Percentiles rank a stretch among this genome's conserved stretches.
These are phyloP conservation scores for Aspergillus indologenus DNA, from an alignment of 495 filamentous ascomycete genomes.

Conservation along the genomic window DNA sequence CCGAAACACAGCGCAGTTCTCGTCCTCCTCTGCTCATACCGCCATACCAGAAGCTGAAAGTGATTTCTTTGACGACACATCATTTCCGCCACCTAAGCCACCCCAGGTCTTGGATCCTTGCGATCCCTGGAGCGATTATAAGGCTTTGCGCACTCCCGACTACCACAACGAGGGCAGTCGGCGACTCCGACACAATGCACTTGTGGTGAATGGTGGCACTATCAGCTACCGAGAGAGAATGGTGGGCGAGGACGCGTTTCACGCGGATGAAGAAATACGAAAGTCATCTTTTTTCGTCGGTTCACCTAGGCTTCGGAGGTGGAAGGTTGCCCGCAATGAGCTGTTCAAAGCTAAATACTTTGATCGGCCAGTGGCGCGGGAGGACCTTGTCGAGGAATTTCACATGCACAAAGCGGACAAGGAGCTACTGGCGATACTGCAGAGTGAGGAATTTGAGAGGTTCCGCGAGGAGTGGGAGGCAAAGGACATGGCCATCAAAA, in stretches of 20 bases:
- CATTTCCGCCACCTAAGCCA: not conserved
- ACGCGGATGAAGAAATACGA: slow-evolving; percentile 10
- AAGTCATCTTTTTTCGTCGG: slow-evolving; percentile 17
- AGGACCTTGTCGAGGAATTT: slow-evolving; percentile 14
- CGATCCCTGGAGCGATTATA: not conserved
- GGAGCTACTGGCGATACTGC: slow-evolving; percentile 25
- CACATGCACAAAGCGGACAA: slow-evolving; percentile 12
- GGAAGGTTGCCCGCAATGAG: slow-evolving; percentile 26
- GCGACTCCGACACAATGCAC: not conserved
- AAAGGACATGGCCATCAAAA: slow-evolving; percentile 26
- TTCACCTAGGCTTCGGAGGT: slow-evolving; percentile 1
- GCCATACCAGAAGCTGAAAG: not conserved
- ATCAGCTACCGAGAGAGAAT: not conserved
- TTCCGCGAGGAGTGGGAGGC: slow-evolving; percentile 46
- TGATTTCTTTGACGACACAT: not conserved
- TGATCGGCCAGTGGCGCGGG: slow-evolving; percentile 15
- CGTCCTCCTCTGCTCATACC: not conserved
- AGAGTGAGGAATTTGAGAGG: slow-evolving; percentile 21
- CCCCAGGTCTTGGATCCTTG: not conserved
- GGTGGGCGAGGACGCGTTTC: slow-evolving; percentile 2
- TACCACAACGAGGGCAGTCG: not conserved
- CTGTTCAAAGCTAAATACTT: slow-evolving; percentile 28
- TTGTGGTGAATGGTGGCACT: not conserved
- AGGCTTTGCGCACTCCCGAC: not conserved
- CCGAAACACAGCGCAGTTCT: not conserved